These are phyloP conservation scores for Spiraea crenata DNA, from an alignment of 331 rosid genomes.

Conservation along the genomic window DNA sequence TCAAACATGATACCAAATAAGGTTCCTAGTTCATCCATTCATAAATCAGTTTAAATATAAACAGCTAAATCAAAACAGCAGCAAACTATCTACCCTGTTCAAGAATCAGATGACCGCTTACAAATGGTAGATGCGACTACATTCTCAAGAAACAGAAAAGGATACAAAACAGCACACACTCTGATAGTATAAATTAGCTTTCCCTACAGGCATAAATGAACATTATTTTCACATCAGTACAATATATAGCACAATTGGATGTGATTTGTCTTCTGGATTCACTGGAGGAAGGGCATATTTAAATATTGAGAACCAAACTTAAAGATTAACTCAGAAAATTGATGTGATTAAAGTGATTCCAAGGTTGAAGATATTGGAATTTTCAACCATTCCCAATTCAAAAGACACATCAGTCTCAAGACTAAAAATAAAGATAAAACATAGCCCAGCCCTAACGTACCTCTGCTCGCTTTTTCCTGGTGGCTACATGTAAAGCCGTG, in stretches of 20 bases:
- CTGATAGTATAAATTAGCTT: not conserved
- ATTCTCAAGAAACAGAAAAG: not conserved
- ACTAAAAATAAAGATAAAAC: not conserved
- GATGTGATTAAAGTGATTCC: not conserved
- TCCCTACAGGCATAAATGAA: not conserved
- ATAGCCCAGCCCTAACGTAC: constrained; percentile 30
- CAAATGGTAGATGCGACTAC: not conserved
- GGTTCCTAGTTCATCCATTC: not conserved
- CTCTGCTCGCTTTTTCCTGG: constrained; percentile 96
- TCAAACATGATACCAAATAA: constrained; percentile 1
- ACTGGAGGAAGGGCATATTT: not conserved
- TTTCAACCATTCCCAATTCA: not conserved
- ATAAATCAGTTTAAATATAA: not conserved
- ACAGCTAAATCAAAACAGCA: not conserved
- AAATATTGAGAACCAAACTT: not conserved
- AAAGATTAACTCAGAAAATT: not conserved
- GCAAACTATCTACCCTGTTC: not conserved
- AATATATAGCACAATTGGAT: not conserved
- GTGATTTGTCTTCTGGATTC: not conserved
- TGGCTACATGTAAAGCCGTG: constrained; percentile 92
- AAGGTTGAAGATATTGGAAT: not conserved
- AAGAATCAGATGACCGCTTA: not conserved
- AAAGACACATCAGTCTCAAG: not conserved
- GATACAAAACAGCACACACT: not conserved
- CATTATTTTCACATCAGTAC: not conserved